phyloP scores from a whole-genome alignment of 2,329 filamentous ascomycete genomes.

The Leptoxyphium fumago region DNA sequence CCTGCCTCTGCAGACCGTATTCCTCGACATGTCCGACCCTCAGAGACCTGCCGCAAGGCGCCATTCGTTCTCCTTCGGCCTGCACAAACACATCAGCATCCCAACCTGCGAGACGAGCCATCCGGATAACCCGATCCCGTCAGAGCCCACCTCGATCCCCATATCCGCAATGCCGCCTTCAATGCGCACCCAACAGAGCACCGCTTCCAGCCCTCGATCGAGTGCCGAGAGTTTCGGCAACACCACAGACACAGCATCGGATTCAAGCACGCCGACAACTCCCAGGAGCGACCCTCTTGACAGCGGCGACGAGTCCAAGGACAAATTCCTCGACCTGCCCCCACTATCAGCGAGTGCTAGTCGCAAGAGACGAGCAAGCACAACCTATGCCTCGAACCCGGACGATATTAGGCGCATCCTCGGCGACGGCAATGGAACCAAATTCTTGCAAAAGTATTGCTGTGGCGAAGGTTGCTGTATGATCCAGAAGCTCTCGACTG shows the following conservation, averaged over 20 bases:
- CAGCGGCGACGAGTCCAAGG: constrained; percentile 25
- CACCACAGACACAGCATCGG: constrained; percentile 27
- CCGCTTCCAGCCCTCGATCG: constrained; percentile 10
- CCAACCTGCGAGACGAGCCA: constrained; percentile 30
- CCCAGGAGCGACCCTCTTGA: constrained; percentile 10
- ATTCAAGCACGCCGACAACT: constrained; percentile 30
- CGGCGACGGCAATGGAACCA: constrained; percentile 40
- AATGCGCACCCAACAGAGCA: constrained; percentile 8
- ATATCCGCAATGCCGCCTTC: constrained; percentile 16
- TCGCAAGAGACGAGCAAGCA: constrained; percentile 18
- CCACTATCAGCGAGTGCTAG: constrained; percentile 9
- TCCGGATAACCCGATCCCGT: constrained; percentile 31
- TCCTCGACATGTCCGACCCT: too few species aligned
- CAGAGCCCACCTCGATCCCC: constrained; percentile 23
- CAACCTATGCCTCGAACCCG: constrained; percentile 33
- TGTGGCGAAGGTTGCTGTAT: constrained; percentile 52
- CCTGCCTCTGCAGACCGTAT: too few species aligned
- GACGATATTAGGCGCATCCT: constrained; percentile 44
- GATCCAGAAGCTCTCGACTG: constrained; percentile 27
- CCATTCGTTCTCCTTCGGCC: constrained; percentile 18
- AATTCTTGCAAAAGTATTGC: constrained; percentile 48
- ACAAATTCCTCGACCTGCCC: constrained; percentile 25
- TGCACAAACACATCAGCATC: constrained; percentile 22
- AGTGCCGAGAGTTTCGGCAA: constrained; percentile 19
- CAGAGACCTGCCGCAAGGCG: constrained; percentile 5